phyloP scores from a whole-genome alignment of 257 asterid genomes.

The Osmanthus fragrans region DNA sequence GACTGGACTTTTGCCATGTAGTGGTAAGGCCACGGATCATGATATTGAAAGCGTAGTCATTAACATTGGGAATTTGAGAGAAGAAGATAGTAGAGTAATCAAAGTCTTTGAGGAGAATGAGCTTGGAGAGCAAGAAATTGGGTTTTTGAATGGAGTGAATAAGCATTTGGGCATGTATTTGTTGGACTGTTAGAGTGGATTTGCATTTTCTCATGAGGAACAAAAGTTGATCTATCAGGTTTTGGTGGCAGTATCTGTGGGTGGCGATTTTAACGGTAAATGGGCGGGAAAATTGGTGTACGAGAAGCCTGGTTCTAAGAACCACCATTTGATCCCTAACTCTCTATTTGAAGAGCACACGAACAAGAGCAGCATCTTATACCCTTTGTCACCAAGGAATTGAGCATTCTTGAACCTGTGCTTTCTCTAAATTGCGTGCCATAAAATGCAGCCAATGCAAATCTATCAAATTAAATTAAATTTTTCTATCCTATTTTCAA shows the following conservation, averaged over 20 bases:
- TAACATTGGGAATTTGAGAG: conserved; percentile 47
- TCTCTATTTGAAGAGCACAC: not conserved
- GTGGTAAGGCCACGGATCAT: conserved; percentile 79
- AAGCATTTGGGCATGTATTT: conserved; percentile 76
- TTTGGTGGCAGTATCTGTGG: conserved; percentile 12
- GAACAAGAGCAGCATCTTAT: not conserved
- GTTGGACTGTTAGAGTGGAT: conserved; percentile 49
- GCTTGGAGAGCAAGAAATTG: conserved; percentile 59
- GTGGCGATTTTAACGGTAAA: conserved; percentile 11
- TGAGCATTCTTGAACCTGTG: no score
- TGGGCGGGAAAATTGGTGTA: conserved; percentile 21
- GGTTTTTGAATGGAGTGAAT: conserved; percentile 60
- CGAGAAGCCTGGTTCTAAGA: conserved; percentile 22
- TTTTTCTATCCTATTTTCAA: no score
- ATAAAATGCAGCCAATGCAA: no score
- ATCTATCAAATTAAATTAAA: no score
- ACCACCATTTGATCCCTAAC: conserved; percentile 7
- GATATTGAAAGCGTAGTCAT: conserved; percentile 70
- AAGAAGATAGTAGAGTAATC: conserved; percentile 51
- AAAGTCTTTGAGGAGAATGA: conserved; percentile 57
- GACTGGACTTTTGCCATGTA: conserved; percentile 63
- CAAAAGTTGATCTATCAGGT: conserved; percentile 42
- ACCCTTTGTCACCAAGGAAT: conserved; percentile 17
- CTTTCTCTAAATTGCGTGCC: no score
- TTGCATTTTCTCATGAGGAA: conserved; percentile 46